Percentiles rank a stretch among this genome's conserved stretches.
Conservation (phyloP, 768 basidiomycete genomes). For the Pulveroboletus sp. region DNA sequence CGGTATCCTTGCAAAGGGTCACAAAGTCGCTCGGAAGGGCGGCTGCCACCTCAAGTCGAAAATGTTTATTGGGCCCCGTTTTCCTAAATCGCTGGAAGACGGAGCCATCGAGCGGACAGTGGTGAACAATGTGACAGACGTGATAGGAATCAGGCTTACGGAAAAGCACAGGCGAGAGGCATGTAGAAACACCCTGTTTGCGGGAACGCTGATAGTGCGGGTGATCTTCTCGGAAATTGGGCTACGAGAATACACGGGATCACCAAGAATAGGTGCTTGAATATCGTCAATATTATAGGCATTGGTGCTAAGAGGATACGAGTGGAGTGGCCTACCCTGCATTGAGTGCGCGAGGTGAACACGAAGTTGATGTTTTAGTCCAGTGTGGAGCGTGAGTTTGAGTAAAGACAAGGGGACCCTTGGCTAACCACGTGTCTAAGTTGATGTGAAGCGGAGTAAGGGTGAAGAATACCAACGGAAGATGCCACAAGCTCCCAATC, state of each 20-base stretch:
- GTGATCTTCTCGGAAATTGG: constrained; percentile 29
- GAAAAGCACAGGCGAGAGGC: constrained; percentile 52
- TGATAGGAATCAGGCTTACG: constrained; percentile 33
- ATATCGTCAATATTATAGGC: constrained; percentile 8
- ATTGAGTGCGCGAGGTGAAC: constrained; percentile 53
- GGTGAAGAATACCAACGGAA: constrained; percentile 42
- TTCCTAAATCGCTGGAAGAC: constrained; percentile 43
- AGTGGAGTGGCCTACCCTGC: constrained; percentile 33
- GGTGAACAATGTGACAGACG: background rate
- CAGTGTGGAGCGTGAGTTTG: constrained; percentile 52
- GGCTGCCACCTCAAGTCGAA: constrained; percentile 49
- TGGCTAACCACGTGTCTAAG: constrained; percentile 31
- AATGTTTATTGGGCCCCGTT: constrained; percentile 41
- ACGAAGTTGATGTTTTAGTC: constrained; percentile 68
- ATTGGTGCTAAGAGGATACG: background rate
- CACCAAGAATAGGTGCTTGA: constrained; percentile 65
- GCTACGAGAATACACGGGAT: constrained; percentile 44
- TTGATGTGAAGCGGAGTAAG: constrained; percentile 15
- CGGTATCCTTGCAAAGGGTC: constrained; percentile 42
- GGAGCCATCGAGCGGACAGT: background rate
- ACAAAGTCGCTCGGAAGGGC: constrained; percentile 57
- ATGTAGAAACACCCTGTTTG: constrained; percentile 56
- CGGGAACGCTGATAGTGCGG: constrained; percentile 31
- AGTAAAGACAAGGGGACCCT: constrained; percentile 52
- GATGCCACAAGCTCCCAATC: constrained; percentile 58